Conservation (phyloP, 2,329 filamentous ascomycete genomes). For the Fusarium agapanthi region DNA sequence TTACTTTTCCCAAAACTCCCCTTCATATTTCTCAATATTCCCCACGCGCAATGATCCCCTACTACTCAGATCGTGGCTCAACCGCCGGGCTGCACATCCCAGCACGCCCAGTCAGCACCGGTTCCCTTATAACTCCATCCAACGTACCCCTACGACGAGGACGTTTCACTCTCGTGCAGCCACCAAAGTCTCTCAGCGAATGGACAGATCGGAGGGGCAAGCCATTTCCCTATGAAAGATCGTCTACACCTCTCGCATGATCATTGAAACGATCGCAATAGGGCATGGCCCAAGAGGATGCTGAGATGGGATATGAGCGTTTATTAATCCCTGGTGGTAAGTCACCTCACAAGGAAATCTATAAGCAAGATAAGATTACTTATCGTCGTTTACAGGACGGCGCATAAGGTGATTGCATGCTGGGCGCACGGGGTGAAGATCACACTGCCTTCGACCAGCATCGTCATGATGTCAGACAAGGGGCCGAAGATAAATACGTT, state of each 20-base stretch:
- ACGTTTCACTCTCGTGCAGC: not conserved
- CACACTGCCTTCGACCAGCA: too few species aligned
- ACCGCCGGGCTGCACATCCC: not conserved
- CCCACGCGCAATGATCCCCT: rapidly evolving
- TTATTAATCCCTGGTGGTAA: not conserved
- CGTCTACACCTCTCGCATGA: rapidly evolving
- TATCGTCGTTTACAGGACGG: rapidly evolving
- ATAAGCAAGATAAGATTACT: too few species aligned
- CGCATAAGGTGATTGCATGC: rapidly evolving
- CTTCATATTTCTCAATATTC: too few species aligned
- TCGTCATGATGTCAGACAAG: not conserved
- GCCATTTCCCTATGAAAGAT: rapidly evolving
- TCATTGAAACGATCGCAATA: rapidly evolving
- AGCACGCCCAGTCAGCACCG: not conserved
- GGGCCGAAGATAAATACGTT: rapidly evolving
- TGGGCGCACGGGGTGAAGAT: rapidly evolving
- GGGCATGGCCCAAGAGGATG: rapidly evolving
- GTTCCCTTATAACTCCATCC: not conserved
- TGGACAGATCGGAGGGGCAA: not conserved
- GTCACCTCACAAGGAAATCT: too few species aligned
- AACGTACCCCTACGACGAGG: not conserved
- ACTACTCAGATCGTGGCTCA: rapidly evolving
- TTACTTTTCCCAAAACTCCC: rapidly evolving
- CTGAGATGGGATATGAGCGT: rapidly evolving
- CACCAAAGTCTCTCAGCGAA: not conserved